Conservation (phyloP, 2,329 filamentous ascomycete genomes). For the Pyrenophora graminea region DNA sequence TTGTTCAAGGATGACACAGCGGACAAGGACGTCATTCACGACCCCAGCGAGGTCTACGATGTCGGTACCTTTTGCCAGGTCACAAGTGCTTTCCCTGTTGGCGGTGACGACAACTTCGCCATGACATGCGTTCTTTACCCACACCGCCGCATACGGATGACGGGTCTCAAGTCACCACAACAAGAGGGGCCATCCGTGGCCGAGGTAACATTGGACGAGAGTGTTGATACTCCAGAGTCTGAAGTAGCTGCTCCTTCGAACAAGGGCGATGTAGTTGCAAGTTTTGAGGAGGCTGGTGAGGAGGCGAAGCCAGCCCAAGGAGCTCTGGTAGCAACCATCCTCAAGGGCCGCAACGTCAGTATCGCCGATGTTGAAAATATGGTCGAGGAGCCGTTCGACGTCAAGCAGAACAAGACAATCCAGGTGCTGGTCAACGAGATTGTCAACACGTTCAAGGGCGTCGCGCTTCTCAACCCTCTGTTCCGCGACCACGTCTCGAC, state of each 20-base stretch:
- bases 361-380: constrained; percentile 96
- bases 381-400: constrained; percentile 83
- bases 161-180: constrained; percentile 74
- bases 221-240: constrained; percentile 51
- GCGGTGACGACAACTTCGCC: constrained; percentile 75
- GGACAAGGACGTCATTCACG: constrained; percentile 92
- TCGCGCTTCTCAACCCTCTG: constrained; percentile 88
- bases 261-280: constrained; percentile 86
- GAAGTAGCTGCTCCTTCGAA: constrained; percentile 54
- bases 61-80: constrained; percentile 97
- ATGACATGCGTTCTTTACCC: constrained; percentile 95
- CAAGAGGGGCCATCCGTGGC: constrained; percentile 36
- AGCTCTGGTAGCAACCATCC: constrained; percentile 87
- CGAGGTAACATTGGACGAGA: constrained; percentile 49
- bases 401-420: constrained; percentile 85
- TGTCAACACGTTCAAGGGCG: constrained; percentile 97
- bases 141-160: constrained; percentile 90
- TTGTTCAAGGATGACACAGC: constrained; percentile 94
- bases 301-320: constrained; percentile 54
- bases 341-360: constrained; percentile 89
- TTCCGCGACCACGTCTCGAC: constrained; percentile 98
- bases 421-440: constrained; percentile 95
- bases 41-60: constrained; percentile 87
- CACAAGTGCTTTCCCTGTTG: constrained; percentile 90
- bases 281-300: constrained; percentile 83